These are phyloP conservation scores for Boletus tomentosulus DNA, from an alignment of 768 basidiomycete genomes.

Conservation along the genomic window DNA sequence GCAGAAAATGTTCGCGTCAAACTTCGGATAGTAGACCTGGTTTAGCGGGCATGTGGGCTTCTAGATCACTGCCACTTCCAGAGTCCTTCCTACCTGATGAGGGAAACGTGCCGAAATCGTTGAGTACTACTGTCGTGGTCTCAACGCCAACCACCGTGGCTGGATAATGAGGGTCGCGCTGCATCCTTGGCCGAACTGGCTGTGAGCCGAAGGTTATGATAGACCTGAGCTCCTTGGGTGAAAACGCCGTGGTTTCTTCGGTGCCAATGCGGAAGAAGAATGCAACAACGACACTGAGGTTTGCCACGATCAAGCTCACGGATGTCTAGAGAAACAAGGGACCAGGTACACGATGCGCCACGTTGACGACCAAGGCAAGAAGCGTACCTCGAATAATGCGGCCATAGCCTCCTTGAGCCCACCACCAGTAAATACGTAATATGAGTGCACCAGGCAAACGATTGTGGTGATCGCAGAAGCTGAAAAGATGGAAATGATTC, in stretches of 20 bases:
- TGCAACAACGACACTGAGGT: background rate
- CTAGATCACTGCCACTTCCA: background rate
- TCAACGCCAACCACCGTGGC: background rate
- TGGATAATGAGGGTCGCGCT: background rate
- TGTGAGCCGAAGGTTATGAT: background rate
- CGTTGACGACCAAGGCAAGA: background rate
- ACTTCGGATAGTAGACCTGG: background rate
- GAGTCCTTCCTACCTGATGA: background rate
- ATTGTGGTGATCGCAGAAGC: constrained; percentile 3
- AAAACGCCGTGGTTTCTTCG: background rate
- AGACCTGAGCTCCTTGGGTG: background rate
- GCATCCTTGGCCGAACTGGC: background rate
- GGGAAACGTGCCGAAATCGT: background rate
- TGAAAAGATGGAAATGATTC: constrained; percentile 5
- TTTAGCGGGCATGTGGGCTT: background rate
- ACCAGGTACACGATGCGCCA: background rate
- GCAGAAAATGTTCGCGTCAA: background rate
- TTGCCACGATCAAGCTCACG: constrained; percentile 3
- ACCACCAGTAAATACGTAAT: constrained; percentile 3
- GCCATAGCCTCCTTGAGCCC: background rate
- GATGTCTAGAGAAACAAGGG: background rate
- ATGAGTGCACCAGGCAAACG: background rate
- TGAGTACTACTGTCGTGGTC: background rate
- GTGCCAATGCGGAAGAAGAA: constrained; percentile 6
- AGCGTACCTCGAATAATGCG: constrained; percentile 1